These are phyloP conservation scores for Botrytis byssoidea DNA, from an alignment of 2,329 filamentous ascomycete genomes.

Conservation along the genomic window DNA sequence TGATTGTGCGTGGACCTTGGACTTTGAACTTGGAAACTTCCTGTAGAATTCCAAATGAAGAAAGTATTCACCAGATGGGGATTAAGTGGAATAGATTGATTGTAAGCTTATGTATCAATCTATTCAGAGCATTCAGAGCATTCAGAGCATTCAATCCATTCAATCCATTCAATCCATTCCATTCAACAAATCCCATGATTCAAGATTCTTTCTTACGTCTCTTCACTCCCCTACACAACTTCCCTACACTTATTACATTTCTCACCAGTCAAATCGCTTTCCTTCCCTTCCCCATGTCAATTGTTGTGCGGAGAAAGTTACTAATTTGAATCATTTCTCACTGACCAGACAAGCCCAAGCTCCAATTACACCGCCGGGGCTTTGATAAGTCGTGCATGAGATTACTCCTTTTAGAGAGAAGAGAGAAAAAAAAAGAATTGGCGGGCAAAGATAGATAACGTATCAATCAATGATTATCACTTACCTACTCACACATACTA, in stretches of 20 bases:
- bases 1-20: no score
- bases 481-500: no score
- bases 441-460: not conserved
- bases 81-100: not conserved
- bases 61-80: not conserved
- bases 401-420: not conserved
- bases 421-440: not conserved
- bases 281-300: not conserved
- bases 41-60: not conserved
- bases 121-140: not conserved
- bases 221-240: not conserved
- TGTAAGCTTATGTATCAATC: not conserved
- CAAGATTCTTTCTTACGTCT: not conserved
- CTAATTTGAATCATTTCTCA: not conserved
- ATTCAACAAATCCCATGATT: not conserved
- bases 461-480: not conserved
- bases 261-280: not conserved
- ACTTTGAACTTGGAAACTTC: no score
- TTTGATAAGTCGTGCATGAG: conserved; percentile 1
- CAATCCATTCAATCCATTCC: not conserved
- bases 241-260: not conserved
- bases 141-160: not conserved
- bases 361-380: not conserved
- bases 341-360: not conserved
- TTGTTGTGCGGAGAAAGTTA: conserved; percentile 8